Evolutionary conservation across 345 rosid genomes (phyloP).

Genomic region (Murraya koenigii): DNA sequence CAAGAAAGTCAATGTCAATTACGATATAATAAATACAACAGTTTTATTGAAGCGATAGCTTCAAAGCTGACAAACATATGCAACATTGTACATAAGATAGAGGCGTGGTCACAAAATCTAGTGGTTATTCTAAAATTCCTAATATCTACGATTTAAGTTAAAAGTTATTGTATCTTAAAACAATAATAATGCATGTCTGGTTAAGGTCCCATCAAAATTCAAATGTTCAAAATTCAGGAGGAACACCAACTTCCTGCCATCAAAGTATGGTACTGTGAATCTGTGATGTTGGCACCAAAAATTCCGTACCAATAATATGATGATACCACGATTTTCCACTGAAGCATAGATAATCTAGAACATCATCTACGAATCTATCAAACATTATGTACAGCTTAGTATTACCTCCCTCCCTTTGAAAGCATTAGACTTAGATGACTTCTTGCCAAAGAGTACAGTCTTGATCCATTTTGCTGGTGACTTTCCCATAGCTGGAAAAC

Average conservation of each 20-base stretch:
- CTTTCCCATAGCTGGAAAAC: conserved; percentile 57
- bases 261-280: not conserved
- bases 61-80: not conserved
- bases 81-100: not conserved
- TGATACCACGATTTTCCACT: not conserved
- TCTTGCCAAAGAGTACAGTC: conserved; percentile 78
- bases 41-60: not conserved
- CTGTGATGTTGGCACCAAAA: not conserved
- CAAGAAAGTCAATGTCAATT: not conserved
- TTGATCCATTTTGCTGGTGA: conserved; percentile 85
- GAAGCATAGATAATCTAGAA: not conserved
- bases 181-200: not conserved
- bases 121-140: not conserved
- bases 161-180: not conserved
- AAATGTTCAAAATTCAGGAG: not conserved
- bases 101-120: not conserved
- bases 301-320: not conserved
- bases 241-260: not conserved
- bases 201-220: not conserved
- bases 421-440: conserved; percentile 56
- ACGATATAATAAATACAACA: not conserved
- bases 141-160: not conserved
- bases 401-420: conserved; percentile 70
- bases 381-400: not conserved
- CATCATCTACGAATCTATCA: not conserved